A percentile compares a stretch with the other conserved stretches of the same genome.
These are phyloP conservation scores for Durusdinium trenchii DNA, from an alignment of 73 alveolate genomes.

Conservation along the genomic window DNA sequence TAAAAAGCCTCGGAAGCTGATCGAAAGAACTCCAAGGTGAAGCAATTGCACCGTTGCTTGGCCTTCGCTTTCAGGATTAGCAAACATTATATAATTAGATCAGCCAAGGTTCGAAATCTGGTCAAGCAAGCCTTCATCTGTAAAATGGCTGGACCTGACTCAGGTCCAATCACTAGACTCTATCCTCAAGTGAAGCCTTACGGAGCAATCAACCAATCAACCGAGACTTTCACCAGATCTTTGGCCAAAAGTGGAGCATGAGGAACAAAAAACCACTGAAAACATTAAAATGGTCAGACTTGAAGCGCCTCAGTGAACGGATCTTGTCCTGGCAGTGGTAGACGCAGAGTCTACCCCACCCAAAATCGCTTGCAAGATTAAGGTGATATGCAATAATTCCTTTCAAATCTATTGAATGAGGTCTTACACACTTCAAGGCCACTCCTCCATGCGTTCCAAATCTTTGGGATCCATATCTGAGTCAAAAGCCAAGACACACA, in stretches of 20 bases:
- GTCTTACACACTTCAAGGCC: not conserved
- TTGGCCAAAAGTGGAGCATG: too few relatives aligned
- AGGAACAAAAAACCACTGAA: too few relatives aligned
- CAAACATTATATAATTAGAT: not conserved
- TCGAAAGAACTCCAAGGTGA: not conserved
- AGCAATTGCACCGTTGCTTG: not conserved
- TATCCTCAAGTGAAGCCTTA: too few relatives aligned
- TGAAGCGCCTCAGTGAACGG: too few relatives aligned
- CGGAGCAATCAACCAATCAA: not conserved
- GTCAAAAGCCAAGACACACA: not conserved
- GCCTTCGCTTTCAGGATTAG: not conserved
- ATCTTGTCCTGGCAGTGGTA: too few relatives aligned
- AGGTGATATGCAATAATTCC: too few relatives aligned
- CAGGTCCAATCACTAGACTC: not conserved
- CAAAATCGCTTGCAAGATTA: too few relatives aligned
- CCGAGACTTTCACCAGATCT: not conserved
- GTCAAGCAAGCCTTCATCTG: constrained; percentile 64
- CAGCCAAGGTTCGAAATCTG: constrained; percentile 32
- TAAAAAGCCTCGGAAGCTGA: constrained; percentile 34
- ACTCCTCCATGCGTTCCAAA: constrained; percentile 33
- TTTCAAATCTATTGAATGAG: too few relatives aligned
- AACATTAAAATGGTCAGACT: too few relatives aligned
- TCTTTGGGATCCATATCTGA: not conserved
- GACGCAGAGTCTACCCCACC: too few relatives aligned
- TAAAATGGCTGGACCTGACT: constrained; percentile 80